Conservation (phyloP, 345 rosid genomes). For the Orychophragmus violaceus region DNA sequence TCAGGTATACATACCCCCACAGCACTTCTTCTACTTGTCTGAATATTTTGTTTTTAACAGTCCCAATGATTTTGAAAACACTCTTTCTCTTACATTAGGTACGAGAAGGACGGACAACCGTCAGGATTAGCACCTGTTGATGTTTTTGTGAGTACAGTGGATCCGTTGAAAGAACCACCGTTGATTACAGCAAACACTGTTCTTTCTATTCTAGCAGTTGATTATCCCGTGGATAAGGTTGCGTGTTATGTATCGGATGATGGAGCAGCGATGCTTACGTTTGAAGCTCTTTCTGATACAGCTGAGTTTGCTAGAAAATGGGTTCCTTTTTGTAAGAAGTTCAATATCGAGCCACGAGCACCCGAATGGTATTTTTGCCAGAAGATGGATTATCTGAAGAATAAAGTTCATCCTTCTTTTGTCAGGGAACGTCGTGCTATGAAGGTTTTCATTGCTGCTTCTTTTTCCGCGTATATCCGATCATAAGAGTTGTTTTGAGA, state of each 20-base stretch:
- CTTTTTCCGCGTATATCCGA: no score
- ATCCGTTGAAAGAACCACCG: conserved; percentile 96
- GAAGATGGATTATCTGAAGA: conserved; percentile 85
- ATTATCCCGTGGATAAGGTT: conserved; percentile 89
- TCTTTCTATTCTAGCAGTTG: conserved; percentile 89
- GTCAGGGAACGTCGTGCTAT: conserved; percentile 92
- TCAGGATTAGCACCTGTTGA: conserved; percentile 78
- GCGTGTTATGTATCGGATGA: conserved; percentile 96
- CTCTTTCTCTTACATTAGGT: conserved; percentile 38
- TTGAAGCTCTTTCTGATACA: conserved; percentile 95
- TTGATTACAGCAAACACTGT: conserved; percentile 95
- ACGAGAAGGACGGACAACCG: conserved; percentile 86
- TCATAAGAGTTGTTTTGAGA: not conserved
- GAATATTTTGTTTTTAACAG: no score
- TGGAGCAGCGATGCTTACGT: conserved; percentile 99
- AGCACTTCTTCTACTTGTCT: not conserved
- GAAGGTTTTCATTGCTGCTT: conserved; percentile 47
- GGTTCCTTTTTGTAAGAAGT: conserved; percentile 98
- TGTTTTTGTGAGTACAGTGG: conserved; percentile 87
- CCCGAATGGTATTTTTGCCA: conserved; percentile 95
- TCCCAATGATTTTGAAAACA: not conserved
- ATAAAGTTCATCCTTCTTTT: conserved; percentile 84
- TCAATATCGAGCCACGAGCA: conserved; percentile 85
- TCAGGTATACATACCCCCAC: conserved; percentile 44
- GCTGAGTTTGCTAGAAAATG: conserved; percentile 93